These are phyloP conservation scores for Durio zibethinus DNA, from an alignment of 345 rosid species.

Conservation along the genomic window DNA sequence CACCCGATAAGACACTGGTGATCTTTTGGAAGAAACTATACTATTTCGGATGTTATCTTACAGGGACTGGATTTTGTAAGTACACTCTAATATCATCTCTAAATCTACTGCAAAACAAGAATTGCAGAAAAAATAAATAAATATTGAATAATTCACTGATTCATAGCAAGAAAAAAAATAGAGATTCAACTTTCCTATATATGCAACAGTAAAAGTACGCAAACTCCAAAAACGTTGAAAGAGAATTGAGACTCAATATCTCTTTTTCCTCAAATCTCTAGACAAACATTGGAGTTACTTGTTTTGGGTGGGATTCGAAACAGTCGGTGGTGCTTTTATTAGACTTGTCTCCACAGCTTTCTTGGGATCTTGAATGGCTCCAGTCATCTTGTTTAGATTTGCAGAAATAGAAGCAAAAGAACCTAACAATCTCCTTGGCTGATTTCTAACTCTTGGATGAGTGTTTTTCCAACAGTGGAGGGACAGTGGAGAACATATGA, in stretches of 20 bases:
- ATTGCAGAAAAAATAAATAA: neutral
- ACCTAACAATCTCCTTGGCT: conserved; percentile 37
- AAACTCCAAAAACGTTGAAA: conserved; percentile 29
- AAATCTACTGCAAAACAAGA: conserved; percentile 22
- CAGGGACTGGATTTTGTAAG: conserved; percentile 11
- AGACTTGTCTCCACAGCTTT: conserved; percentile 42
- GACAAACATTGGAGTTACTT: conserved; percentile 23
- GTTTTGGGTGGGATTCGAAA: conserved; percentile 54
- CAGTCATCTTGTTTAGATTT: conserved; percentile 21
- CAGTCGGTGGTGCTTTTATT: conserved; percentile 45
- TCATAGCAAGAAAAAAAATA: neutral
- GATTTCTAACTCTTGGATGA: conserved; percentile 19
- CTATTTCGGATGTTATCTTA: conserved; percentile 16
- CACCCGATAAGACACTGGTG: conserved; percentile 7
- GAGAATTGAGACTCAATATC: conserved; percentile 13
- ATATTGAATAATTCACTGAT: conserved; percentile 1
- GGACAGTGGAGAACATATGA: conserved; percentile 21
- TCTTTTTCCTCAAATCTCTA: conserved; percentile 26
- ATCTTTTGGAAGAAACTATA: conserved; percentile 14
- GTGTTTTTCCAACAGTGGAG: conserved; percentile 21
- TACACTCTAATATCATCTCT: conserved; percentile 13
- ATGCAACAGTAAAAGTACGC: conserved; percentile 10
- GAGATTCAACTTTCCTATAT: conserved; percentile 20
- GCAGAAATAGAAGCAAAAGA: conserved; percentile 25
- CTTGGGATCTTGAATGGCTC: conserved; percentile 24